Evolutionary conservation across 1,139 yeast species (phyloP).

Genomic region (Taphrina confusa): DNA sequence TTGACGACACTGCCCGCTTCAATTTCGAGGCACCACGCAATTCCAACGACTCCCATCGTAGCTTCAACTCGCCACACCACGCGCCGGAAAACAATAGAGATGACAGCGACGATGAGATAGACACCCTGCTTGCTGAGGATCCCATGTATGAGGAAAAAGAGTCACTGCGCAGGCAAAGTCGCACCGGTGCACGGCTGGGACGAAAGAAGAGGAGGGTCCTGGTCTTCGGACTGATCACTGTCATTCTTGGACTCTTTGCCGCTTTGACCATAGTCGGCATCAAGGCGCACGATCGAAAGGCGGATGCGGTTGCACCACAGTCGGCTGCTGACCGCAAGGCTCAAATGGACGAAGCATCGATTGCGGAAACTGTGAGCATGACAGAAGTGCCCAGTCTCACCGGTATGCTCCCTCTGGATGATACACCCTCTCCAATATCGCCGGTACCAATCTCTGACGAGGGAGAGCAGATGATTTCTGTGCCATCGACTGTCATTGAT

Average conservation of each 20-base stretch:
- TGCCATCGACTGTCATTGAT: slow-evolving; percentile 9
- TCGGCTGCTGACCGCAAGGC: not conserved
- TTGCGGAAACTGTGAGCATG: slow-evolving; percentile 3
- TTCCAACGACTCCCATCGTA: not conserved
- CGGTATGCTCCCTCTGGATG: slow-evolving; percentile 19
- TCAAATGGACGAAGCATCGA: not conserved
- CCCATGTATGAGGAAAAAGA: slow-evolving; percentile 18
- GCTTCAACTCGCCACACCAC: slow-evolving; percentile 4
- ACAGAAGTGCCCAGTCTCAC: slow-evolving; percentile 30
- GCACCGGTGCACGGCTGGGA: not conserved
- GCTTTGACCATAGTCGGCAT: not conserved
- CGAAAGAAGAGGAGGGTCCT: not conserved
- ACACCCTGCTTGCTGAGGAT: slow-evolving; percentile 11
- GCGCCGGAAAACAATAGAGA: slow-evolving; percentile 2
- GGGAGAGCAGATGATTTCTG: slow-evolving; percentile 11
- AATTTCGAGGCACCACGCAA: slow-evolving; percentile 9
- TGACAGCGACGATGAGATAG: slow-evolving; percentile 24
- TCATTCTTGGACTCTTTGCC: not conserved
- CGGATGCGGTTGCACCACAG: not conserved
- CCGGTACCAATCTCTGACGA: not conserved
- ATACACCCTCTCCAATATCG: not conserved
- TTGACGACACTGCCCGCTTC: slow-evolving; percentile 11
- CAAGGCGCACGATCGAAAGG: not conserved
- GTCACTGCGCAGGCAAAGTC: not conserved
- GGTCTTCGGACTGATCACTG: slow-evolving; percentile 4